Base-by-base conservation (phyloP, 495 filamentous ascomycete species). In the Darksidea phi region DNA sequence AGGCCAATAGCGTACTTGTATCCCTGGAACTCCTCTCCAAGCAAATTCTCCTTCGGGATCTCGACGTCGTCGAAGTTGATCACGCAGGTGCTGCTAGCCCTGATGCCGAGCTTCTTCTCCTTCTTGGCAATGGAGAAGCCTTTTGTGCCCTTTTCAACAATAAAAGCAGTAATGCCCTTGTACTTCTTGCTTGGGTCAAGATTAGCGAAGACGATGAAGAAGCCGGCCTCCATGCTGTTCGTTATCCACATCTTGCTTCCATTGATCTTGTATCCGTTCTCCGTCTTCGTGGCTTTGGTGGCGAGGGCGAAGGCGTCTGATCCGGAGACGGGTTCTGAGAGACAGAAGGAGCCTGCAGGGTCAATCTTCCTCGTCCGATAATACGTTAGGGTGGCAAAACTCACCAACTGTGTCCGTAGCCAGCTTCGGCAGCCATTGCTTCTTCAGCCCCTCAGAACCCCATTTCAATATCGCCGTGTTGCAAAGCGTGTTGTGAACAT, bases 201-300 rank as follows among this genome's bases (percentile, higher is more conserved):
- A 76, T 96, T 97, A 71, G 94, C 94, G 68, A 99, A 99, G 26
- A 97, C 94, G 70, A 99, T 92, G 79, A 96, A 99, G 76, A 97
- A 87, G 43, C 85, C 88, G 2, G 93, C 86, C 78, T 99, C 95
- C 77, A 91, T 86, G 51, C 87, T 84, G 77, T 97, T 99, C 59
- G 94, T 97, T 74, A 99, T 99, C 94, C 94, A 99, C 93, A 97
- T 97, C 81, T 99, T 99, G 71, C 82, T 84, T 49, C 94, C 94
- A 54, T 84, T 88, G 72, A 99, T 86, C 73, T 82, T 87, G 76
- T 89, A 97, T 17, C 91, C 89, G 62, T 86, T 83, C 36, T 86
- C 81, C 24, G 84, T 88, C 73, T 86, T 86, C 65, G 80, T 79
- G 24, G 94, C 94, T 72, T 88, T 88, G 52, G 94, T 97, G 59